Evolutionary conservation across 2,329 filamentous ascomycete species (phyloP).

Genomic region (Fusarium sublunatum): DNA sequence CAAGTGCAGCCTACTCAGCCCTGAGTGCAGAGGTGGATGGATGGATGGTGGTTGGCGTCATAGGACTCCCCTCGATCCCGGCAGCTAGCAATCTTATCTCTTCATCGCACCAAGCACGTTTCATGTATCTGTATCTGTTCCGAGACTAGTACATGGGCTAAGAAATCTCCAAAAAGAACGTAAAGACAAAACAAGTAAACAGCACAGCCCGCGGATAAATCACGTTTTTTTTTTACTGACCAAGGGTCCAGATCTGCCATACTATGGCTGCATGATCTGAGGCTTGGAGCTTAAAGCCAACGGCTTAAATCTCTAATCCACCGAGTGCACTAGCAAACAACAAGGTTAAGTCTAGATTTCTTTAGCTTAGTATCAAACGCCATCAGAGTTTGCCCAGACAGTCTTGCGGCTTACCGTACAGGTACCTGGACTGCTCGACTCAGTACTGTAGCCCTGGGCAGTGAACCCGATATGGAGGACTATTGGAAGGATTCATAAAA

Average conservation of each 20-base stretch:
- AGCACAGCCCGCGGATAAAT: too few relatives aligned
- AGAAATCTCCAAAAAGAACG: not conserved
- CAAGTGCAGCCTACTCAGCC: not conserved
- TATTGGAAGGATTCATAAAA: not conserved
- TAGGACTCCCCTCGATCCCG: not conserved
- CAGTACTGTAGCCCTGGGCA: not conserved
- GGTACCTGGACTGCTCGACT: not conserved
- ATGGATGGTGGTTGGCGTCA: constrained; percentile 1
- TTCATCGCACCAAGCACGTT: constrained; percentile 5
- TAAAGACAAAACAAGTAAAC: too few relatives aligned
- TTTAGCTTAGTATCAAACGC: not conserved
- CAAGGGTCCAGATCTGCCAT: not conserved
- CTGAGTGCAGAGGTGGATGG: too few relatives aligned
- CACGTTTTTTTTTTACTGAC: constrained; percentile 32
- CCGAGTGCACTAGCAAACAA: too few relatives aligned
- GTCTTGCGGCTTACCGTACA: not conserved
- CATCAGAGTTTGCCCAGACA: not conserved
- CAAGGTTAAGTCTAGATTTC: not conserved
- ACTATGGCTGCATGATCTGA: not conserved
- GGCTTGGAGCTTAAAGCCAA: constrained; percentile 1
- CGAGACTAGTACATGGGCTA: constrained; percentile 13
- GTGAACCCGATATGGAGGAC: constrained; percentile 4
- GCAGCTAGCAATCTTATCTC: not conserved
- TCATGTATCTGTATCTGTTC: not conserved
- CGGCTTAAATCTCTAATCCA: not conserved